A percentile compares a stretch with the other conserved stretches of the same genome.
phyloP scores from a whole-genome alignment of 129 eudicot genomes.

The Helianthus annuus region HanXRQr2.0-SUNRISE NC_035442.2:114458493-114458992 shows the following conservation, averaged over 20 bases:
- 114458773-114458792: conserved; percentile 72
- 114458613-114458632: no score
- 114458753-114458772: conserved; percentile 75
- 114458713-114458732: conserved; percentile 45
- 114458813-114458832: conserved; percentile 59
- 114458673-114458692: conserved; percentile 68
- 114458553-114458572: no score
- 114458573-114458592: no score
- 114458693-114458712: conserved; percentile 70
- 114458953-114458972: conserved; percentile 69
- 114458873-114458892: conserved; percentile 93
- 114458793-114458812: conserved; percentile 74
- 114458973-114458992: conserved; percentile 68
- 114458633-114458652: conserved; percentile 21
- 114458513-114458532: no score
- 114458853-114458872: conserved; percentile 34
- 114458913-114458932: conserved; percentile 79
- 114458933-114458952: conserved; percentile 76
- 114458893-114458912: conserved; percentile 82
- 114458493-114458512: no score
- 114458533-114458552: no score
- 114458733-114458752: conserved; percentile 45
- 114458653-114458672: conserved; percentile 65
- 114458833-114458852: conserved; percentile 50
- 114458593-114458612: no score